These are phyloP conservation scores for Terfezia boudieri DNA, from an alignment of 495 filamentous ascomycete genomes.

Conservation along the genomic window DNA sequence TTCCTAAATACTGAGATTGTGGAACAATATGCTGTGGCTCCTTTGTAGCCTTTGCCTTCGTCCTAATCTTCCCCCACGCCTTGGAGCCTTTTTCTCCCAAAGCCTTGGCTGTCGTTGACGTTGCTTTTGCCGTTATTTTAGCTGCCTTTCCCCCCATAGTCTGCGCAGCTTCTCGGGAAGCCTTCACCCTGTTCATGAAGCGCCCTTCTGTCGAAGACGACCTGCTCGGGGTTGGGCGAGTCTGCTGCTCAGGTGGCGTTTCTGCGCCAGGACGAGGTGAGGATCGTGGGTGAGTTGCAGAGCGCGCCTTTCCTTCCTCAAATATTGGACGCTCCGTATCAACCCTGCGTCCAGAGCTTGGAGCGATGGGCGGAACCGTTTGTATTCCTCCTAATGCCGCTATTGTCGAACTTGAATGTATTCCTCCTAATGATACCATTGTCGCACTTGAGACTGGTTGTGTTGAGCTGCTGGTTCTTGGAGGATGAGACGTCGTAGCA, in stretches of 20 bases:
- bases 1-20: conserved; percentile 5
- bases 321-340: background rate
- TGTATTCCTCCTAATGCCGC: background rate
- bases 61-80: conserved; percentile 19
- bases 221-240: conserved; percentile 11
- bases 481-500: background rate
- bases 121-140: conserved; percentile 4
- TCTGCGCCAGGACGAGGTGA: background rate
- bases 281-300: background rate
- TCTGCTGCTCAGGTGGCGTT: conserved; percentile 9
- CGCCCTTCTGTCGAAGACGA: conserved; percentile 16
- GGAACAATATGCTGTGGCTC: background rate
- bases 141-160: conserved; percentile 14
- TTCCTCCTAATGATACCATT: background rate
- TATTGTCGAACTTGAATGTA: background rate
- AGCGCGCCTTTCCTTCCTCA: background rate
- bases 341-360: background rate
- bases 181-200: conserved; percentile 17
- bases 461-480: background rate
- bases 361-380: background rate
- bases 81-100: conserved; percentile 15
- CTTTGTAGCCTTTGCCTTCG: conserved; percentile 8
- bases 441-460: background rate
- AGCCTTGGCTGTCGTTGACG: background rate
- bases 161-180: conserved; percentile 13